Evolutionary conservation across 2,329 filamentous ascomycete species (phyloP), one percentile per base, ranked within the genome.

Genomic region (Rhinocladiella mackenziei): DNA sequence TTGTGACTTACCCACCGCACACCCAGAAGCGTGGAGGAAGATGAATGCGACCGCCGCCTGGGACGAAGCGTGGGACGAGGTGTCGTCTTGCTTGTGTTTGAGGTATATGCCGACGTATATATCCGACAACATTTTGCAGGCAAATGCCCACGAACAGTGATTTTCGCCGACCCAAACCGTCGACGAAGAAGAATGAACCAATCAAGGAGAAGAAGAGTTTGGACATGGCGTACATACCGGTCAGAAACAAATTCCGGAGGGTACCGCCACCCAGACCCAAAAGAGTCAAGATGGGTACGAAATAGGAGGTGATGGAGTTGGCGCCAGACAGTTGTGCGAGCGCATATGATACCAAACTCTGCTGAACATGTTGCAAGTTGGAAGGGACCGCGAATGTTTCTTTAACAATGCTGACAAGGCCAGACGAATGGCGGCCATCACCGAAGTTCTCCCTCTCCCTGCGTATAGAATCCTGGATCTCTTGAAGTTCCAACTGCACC

Each of bases 21-120:
- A 73, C 3, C 68, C 71, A 33, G 73, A 70, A 0, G 61, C 69
- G 38, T 73, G 70, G 5, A 72, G 55, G 35, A 68, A 74, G 14
- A 73, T 63, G 2, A 66, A 62, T 0, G 68, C 69, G 15, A 73
- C 62, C 2, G 70, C 70, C 0, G 55, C 67, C 22, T 67, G 54
- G 0, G 62, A 63, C 3, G 68, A 59, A 1, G 52, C 53, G 1
- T 51, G 41, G 3, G 61, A 41, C 3, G 63, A 56, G 29, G 40
- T 2, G n/a, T 45, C 43, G 33, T 47, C 17, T 43, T 64, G 55
- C 37, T 60, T 45, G 29, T 58, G 62, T 37, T 65, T 68, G 32
- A 72, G 57, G 22, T 63, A 72, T 2, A 63, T 58, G 3, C 61
- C 68, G 1, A 73, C 54, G 39, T 70, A 73, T 3, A 67, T 55